Evolutionary conservation across 805 yeast genomes (phyloP).

Genomic region (Blastobotrys muscicola): DNA sequence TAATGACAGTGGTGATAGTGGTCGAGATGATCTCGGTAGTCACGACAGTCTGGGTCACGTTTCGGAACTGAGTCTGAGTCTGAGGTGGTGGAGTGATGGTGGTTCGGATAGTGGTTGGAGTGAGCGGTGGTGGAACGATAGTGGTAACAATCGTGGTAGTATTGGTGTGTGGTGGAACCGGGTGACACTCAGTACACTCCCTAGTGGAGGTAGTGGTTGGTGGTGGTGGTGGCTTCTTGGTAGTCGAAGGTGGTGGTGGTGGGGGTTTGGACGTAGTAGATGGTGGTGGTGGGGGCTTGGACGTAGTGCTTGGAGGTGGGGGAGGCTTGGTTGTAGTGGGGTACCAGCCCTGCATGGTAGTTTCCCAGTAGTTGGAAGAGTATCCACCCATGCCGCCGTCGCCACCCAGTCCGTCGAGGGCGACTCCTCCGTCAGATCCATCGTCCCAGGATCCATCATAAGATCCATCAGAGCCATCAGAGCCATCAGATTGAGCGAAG

Average conservation of each 20-base stretch:
- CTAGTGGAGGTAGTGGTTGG: no score
- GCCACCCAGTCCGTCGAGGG: neutral
- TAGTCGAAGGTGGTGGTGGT: no score
- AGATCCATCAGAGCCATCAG: neutral
- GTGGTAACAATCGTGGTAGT: neutral
- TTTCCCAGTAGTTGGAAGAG: neutral
- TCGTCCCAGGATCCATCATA: neutral
- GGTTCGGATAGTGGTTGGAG: neutral
- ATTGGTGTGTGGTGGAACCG: no score
- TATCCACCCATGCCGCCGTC: no score
- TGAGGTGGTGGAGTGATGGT: neutral
- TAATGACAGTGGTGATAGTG: no score
- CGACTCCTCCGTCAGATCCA: no score
- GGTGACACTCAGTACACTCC: no score
- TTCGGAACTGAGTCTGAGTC: neutral
- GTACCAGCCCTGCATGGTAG: slow-evolving; percentile 1
- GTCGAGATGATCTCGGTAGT: no score
- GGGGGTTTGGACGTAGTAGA: neutral
- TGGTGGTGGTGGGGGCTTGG: neutral
- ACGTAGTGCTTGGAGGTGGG: no score
- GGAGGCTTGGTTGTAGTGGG: neutral
- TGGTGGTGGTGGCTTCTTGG: no score
- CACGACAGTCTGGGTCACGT: no score
- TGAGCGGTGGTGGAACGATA: neutral
- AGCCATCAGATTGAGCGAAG: neutral